Evolutionary conservation across 1,139 yeast species (phyloP).

Genomic region (Entelexis sorbosivorans): DNA sequence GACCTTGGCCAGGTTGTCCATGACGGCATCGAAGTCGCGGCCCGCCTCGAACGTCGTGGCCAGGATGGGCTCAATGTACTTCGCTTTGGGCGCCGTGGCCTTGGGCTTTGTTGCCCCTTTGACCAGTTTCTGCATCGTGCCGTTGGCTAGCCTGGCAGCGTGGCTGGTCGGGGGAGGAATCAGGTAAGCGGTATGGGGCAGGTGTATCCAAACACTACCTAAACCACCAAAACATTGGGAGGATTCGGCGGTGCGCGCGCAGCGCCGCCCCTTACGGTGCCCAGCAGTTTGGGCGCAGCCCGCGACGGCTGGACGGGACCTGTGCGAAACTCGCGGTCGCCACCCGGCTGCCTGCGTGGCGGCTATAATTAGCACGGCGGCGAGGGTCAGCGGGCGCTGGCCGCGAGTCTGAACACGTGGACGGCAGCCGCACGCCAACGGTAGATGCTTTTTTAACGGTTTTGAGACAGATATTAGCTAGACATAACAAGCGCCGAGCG

Average conservation of each 20-base stretch:
- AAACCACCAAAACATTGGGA: constrained; percentile 3
- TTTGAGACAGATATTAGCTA: too few species aligned
- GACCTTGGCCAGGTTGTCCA: constrained; percentile 48
- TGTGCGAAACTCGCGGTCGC: too few species aligned
- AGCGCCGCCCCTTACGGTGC: too few species aligned
- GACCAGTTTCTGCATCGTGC: constrained; percentile 24
- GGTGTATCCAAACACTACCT: background rate
- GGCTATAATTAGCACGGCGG: too few species aligned
- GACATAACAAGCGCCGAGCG: too few species aligned
- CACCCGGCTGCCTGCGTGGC: too few species aligned
- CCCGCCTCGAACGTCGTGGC: constrained; percentile 53
- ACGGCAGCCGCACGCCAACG: too few species aligned
- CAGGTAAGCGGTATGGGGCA: constrained; percentile 5
- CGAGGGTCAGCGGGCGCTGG: too few species aligned
- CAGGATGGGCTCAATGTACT: constrained; percentile 85
- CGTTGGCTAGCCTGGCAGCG: constrained; percentile 10
- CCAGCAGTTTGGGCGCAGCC: too few species aligned
- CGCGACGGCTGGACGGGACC: too few species aligned
- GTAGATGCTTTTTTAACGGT: too few species aligned
- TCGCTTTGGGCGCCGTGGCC: constrained; percentile 96
- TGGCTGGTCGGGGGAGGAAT: constrained; percentile 2
- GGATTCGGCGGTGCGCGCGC: background rate
- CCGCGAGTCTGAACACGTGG: too few species aligned
- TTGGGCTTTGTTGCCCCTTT: constrained; percentile 60
- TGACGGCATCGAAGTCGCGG: constrained; percentile 56